Base-by-base conservation (phyloP, 257 asterid genomes). In the Rhazya stricta region DNA sequence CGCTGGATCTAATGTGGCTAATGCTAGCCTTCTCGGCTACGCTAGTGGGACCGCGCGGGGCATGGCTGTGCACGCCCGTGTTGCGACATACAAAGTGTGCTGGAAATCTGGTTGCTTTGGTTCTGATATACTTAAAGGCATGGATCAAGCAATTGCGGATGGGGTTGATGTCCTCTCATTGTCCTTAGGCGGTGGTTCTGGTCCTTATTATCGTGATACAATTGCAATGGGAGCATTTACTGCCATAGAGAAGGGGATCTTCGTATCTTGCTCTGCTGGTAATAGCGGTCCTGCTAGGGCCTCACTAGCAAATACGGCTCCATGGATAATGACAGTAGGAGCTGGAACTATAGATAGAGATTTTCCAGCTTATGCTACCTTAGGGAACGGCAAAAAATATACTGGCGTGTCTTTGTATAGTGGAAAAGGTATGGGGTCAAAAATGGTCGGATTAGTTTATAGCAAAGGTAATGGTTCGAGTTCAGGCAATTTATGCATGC, bases 321-420 rank as follows among this genome's bases (percentile, higher is more conserved):
- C 89, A 0, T 86, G 89, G 89, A 86, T 83, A 19, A 81, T 83
- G 84, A 86, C 89, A 8, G 88, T 86, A 6, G 89, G 89, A 0
- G 89, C 89, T 0, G 89, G 89, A 0, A 86, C 86, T 0, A 77
- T 86, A 1, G 89, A 86, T 34, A 77, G 89, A 12, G 89, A 86
- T 57, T 86, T 86, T 71, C 89, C 89, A 0, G 86, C 89, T 9
- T 81, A 21, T 62, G 84, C 84, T 39, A 36, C 29, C 9, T 57
- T 86, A 15, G 89, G 89, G 10, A 81, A 73, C 46, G 83, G 82
- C 5, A 74, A 78, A 34, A 75, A 71, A 11, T 51, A 79, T 39
- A 57, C 81, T 0, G 89, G 89, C 5, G 84, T 80, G 25, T 83
- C 89, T 0, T 61, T 86, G 56, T 86, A 86, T 27, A 83, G 87